A percentile compares a stretch with the other conserved stretches of the same genome.
Conservation (phyloP, 1,139 yeast species). For the Saccharomyces hybrid region DNA sequence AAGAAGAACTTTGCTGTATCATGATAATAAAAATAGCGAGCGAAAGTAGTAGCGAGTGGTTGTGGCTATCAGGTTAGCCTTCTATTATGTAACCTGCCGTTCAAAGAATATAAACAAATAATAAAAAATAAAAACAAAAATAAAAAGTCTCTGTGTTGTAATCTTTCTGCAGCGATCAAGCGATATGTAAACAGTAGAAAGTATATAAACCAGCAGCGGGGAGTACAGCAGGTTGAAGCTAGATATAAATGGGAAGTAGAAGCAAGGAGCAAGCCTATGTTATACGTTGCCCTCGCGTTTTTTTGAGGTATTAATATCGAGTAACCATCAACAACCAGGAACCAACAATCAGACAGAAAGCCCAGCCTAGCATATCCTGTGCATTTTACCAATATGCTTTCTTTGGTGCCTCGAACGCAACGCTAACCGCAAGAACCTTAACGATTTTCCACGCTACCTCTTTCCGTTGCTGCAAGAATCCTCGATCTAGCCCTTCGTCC, state of each 20-base stretch:
- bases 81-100: not conserved
- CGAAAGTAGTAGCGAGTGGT: not conserved
- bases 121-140: no score
- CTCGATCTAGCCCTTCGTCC: not conserved
- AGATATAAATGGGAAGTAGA: not conserved
- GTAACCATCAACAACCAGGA: not conserved
- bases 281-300: not conserved
- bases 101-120: not conserved
- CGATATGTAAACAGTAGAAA: not conserved
- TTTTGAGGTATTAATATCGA: not conserved
- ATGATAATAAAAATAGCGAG: not conserved
- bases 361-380: not conserved
- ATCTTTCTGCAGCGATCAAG: not conserved
- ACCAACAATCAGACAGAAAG: not conserved
- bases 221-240: not conserved
- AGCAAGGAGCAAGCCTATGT: not conserved
- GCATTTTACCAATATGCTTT: not conserved
- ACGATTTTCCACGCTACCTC: not conserved
- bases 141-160: not conserved
- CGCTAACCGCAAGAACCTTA: not conserved
- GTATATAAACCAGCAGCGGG: not conserved
- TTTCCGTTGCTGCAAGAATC: not conserved
- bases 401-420: not conserved
- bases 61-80: not conserved
- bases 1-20: not conserved